Conservation (phyloP, 306 rosid genomes). For the Cicer judaicum region DNA sequence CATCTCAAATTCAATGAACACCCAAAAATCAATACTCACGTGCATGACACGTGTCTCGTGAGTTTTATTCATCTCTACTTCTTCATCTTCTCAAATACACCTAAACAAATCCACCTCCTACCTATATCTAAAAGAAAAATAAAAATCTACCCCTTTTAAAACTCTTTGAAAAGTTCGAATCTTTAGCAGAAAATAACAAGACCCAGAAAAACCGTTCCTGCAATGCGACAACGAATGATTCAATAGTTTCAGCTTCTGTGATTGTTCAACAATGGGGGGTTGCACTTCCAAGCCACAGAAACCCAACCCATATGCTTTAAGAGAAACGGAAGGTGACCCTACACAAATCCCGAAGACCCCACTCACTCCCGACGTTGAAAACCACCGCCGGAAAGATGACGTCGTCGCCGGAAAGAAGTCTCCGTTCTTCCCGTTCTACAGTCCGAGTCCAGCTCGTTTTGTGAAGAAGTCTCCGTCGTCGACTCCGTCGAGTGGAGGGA, state of each 20-base stretch:
- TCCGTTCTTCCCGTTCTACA: conserved; percentile 88
- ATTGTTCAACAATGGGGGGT: conserved; percentile 68
- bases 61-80: conserved; percentile 31
- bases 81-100: conserved; percentile 19
- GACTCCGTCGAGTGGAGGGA: conserved; percentile 47
- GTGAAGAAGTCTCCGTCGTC: conserved; percentile 70
- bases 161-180: conserved; percentile 41
- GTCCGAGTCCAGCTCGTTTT: conserved; percentile 86
- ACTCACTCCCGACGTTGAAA: conserved; percentile 33
- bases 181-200: conserved; percentile 36
- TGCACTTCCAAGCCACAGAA: conserved; percentile 91
- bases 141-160: background rate
- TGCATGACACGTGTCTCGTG: conserved; percentile 62
- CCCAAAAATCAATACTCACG: conserved; percentile 46
- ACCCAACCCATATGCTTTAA: conserved; percentile 67
- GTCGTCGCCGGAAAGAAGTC: conserved; percentile 60
- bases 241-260: conserved; percentile 40
- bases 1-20: conserved; percentile 46
- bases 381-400: conserved; percentile 51
- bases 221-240: conserved; percentile 45
- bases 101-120: conserved; percentile 43
- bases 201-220: conserved; percentile 32
- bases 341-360: conserved; percentile 63
- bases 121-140: background rate
- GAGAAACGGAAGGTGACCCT: conserved; percentile 52